Conservation (phyloP, 2,329 filamentous ascomycete genomes). For the Leptographium wingfieldii region DNA sequence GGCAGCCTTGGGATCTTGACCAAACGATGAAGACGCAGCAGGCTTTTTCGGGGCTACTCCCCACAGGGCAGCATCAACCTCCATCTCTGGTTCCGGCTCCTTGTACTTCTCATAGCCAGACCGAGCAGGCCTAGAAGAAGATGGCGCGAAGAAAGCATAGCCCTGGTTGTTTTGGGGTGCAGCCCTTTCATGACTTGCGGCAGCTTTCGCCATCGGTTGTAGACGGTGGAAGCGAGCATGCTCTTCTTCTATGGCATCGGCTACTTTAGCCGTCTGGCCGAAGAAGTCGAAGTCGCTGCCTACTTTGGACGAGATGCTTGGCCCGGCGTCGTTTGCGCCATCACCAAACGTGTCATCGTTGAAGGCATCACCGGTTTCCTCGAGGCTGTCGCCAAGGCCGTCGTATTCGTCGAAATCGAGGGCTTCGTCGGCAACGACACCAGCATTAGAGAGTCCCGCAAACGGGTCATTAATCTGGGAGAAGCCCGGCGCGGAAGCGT, state of each 20-base stretch:
- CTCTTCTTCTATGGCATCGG: constrained; percentile 80
- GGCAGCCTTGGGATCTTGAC: constrained; percentile 18
- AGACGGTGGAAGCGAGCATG: constrained; percentile 73
- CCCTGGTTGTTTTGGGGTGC: constrained; percentile 15
- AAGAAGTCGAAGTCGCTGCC: constrained; percentile 98
- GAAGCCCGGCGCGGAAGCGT: constrained; percentile 63
- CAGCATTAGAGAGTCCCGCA: constrained; percentile 58
- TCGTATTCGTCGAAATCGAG: constrained; percentile 94
- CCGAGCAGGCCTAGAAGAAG: constrained; percentile 43
- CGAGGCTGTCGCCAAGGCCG: constrained; percentile 77
- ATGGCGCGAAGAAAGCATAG: constrained; percentile 8
- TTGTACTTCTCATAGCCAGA: constrained; percentile 89
- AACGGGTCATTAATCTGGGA: constrained; percentile 77
- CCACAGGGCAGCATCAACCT: constrained; percentile 91
- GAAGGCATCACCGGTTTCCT: constrained; percentile 86
- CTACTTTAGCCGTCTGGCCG: constrained; percentile 77
- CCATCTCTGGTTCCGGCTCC: constrained; percentile 76
- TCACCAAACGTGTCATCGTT: constrained; percentile 90
- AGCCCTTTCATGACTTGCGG: constrained; percentile 5
- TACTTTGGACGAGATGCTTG: constrained; percentile 33
- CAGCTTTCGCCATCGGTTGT: constrained; percentile 41
- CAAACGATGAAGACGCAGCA: constrained; percentile 12
- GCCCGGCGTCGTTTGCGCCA: constrained; percentile 19
- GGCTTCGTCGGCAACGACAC: constrained; percentile 42
- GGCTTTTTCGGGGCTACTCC: constrained; percentile 56